These are phyloP conservation scores for Naganishia liquefaciens DNA, from an alignment of 1,284 basidiomycete species.

Conservation along the genomic window DNA sequence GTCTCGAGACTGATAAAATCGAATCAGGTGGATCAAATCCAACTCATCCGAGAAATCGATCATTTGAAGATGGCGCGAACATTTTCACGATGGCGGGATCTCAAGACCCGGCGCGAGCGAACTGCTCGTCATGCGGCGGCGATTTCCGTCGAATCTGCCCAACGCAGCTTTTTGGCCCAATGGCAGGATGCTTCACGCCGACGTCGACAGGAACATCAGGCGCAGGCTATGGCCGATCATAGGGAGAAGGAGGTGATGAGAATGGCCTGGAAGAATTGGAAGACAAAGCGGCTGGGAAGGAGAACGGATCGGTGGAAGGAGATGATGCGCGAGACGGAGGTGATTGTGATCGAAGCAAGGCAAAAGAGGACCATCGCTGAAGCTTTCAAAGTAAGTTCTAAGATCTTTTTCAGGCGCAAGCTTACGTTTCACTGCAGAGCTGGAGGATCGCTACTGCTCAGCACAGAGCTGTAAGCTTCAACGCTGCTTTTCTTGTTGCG, in stretches of 20 bases:
- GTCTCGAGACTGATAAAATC: neutral
- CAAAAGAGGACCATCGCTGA: constrained; percentile 3
- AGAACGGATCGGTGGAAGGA: constrained; percentile 26
- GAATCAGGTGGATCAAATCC: constrained; percentile 13
- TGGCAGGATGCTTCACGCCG: constrained; percentile 10
- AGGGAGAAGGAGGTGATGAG: constrained; percentile 1
- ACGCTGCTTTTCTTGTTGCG: constrained; percentile 19
- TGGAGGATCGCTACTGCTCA: constrained; percentile 22
- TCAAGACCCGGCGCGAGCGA: constrained; percentile 19
- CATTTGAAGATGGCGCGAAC: constrained; percentile 21
- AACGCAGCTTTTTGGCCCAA: constrained; percentile 1
- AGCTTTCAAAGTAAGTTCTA: constrained; percentile 16
- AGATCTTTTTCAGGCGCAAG: neutral
- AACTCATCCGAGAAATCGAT: constrained; percentile 25
- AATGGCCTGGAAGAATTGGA: constrained; percentile 20
- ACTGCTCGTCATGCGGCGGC: constrained; percentile 7
- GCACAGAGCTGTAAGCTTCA: constrained; percentile 24
- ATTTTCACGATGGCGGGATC: constrained; percentile 25
- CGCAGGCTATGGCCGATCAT: neutral
- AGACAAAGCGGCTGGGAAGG: constrained; percentile 20
- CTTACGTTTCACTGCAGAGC: neutral
- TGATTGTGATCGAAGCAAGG: constrained; percentile 6
- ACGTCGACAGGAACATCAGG: constrained; percentile 10
- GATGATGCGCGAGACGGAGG: constrained; percentile 22
- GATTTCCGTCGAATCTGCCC: constrained; percentile 18